These are phyloP conservation scores for Aureobasidium zeae DNA, from an alignment of 2,329 filamentous ascomycete genomes.

Conservation along the genomic window DNA sequence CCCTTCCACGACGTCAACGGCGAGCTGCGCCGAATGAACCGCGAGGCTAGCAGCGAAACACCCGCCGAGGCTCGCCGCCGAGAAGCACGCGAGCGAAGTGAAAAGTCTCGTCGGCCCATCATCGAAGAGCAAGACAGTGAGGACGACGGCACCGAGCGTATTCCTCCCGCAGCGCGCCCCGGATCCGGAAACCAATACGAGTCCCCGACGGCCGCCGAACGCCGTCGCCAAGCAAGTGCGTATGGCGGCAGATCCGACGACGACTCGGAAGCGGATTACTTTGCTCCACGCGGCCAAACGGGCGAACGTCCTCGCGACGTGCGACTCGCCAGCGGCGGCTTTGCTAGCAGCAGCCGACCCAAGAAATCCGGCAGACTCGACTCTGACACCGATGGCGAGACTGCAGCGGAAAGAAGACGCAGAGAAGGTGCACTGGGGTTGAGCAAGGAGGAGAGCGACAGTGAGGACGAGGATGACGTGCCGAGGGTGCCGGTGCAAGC, in stretches of 20 bases:
- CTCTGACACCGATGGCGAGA: conserved; percentile 48
- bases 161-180: conserved; percentile 24
- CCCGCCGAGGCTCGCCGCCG: conserved; percentile 38
- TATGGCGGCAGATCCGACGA: conserved; percentile 46
- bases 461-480: conserved; percentile 44
- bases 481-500: conserved; percentile 45
- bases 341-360: too few species aligned
- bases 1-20: conserved; percentile 39
- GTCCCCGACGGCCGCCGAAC: conserved; percentile 64
- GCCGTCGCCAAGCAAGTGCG: conserved; percentile 63
- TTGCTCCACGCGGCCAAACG: conserved; percentile 23
- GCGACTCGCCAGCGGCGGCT: not conserved
- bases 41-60: conserved; percentile 24
- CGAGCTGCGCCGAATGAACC: conserved; percentile 21
- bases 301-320: too few species aligned
- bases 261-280: conserved; percentile 28
- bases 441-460: conserved; percentile 38
- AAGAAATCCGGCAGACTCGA: conserved; percentile 3
- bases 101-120: conserved; percentile 4
- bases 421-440: conserved; percentile 66
- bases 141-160: conserved; percentile 31
- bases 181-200: conserved; percentile 21
- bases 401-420: conserved; percentile 63
- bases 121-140: conserved; percentile 28
- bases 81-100: conserved; percentile 23